Conservation (phyloP, 2,329 filamentous ascomycete species). For the Penicillium sclerotiorum region DNA sequence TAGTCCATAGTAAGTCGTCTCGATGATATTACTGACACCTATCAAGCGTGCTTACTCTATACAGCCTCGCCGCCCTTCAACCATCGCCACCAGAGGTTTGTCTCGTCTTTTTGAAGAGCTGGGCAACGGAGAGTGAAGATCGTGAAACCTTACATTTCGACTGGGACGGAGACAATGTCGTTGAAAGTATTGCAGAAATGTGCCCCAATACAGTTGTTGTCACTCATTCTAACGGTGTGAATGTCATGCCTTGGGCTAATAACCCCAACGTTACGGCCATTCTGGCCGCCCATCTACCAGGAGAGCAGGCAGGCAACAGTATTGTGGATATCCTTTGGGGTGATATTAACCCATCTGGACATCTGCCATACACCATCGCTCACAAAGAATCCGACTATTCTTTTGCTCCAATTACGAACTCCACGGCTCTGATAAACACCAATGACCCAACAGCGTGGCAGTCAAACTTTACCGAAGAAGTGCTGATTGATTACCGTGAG, state of each 20-base stretch:
- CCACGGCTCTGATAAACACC: background rate
- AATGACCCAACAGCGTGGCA: background rate
- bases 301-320: conserved; percentile 73
- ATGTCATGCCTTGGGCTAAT: conserved; percentile 62
- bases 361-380: conserved; percentile 81
- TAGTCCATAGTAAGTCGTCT: background rate
- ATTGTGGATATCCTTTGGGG: conserved; percentile 77
- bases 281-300: conserved; percentile 76
- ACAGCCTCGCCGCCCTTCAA: background rate
- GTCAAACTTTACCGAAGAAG: background rate
- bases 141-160: conserved; percentile 36
- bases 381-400: conserved; percentile 64
- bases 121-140: conserved; percentile 39
- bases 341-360: conserved; percentile 73
- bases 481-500: background rate
- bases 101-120: background rate
- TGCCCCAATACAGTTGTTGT: conserved; percentile 66
- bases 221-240: conserved; percentile 64
- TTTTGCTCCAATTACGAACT: background rate
- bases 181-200: conserved; percentile 57
- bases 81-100: conserved; percentile 2
- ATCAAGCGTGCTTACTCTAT: background rate
- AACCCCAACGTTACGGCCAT: conserved; percentile 74
- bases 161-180: conserved; percentile 59
- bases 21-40: background rate